phyloP scores from a whole-genome alignment of 2,329 filamentous ascomycete genomes.

The Fusarium xyrophilum region DNA sequence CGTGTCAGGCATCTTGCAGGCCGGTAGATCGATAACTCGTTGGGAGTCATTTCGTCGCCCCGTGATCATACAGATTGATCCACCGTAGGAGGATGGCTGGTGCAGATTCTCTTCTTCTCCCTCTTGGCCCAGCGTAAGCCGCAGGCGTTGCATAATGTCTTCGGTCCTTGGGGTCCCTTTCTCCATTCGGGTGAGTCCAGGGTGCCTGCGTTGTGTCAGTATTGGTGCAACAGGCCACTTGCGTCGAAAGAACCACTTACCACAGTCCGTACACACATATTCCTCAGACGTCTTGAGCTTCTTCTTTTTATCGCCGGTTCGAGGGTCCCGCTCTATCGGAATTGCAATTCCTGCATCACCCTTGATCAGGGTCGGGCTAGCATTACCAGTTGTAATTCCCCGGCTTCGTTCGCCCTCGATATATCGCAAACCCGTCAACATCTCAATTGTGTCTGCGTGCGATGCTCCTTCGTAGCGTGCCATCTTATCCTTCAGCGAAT shows the following conservation, averaged over 20 bases:
- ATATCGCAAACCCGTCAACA: constrained; percentile 88
- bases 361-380: constrained; percentile 79
- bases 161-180: constrained; percentile 90
- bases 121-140: constrained; percentile 80
- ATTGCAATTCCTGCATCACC: constrained; percentile 89
- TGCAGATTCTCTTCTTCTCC: constrained; percentile 71
- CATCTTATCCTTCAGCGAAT: constrained; percentile 86
- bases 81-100: constrained; percentile 26
- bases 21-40: background rate
- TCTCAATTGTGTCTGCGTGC: constrained; percentile 88
- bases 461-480: constrained; percentile 77
- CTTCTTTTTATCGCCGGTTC: constrained; percentile 81
- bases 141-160: constrained; percentile 95
- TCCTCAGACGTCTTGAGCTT: constrained; percentile 85
- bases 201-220: constrained; percentile 60
- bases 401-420: constrained; percentile 86
- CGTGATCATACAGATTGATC: constrained; percentile 36
- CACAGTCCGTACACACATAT: constrained; percentile 95
- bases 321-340: constrained; percentile 76
- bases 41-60: background rate
- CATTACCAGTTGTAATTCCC: constrained; percentile 86
- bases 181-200: constrained; percentile 95
- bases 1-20: background rate
- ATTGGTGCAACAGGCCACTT: background rate
- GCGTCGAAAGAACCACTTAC: constrained; percentile 52